Evolutionary conservation across 768 basidiomycete genomes (phyloP).

Genomic region (Lactarius evosmus): DNA sequence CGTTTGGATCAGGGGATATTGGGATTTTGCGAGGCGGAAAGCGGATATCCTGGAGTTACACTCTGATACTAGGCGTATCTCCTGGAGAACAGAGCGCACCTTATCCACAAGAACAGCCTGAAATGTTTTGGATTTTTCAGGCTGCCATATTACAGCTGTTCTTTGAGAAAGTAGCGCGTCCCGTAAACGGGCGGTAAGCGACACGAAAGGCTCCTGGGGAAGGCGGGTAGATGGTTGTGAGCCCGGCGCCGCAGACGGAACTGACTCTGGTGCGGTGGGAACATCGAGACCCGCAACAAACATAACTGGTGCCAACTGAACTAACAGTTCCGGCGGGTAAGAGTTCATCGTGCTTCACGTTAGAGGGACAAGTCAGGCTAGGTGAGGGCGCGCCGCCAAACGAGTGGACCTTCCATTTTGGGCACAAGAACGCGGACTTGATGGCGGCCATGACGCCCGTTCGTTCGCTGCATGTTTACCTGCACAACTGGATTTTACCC

Average conservation of each 20-base stretch:
- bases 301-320: slow-evolving; percentile 91
- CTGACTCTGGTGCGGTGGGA: slow-evolving; percentile 24
- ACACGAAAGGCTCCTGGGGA: slow-evolving; percentile 57
- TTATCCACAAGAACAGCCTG: slow-evolving; percentile 84
- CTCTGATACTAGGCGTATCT: background rate
- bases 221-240: slow-evolving; percentile 32
- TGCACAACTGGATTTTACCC: no score
- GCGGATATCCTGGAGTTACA: slow-evolving; percentile 50
- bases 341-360: slow-evolving; percentile 67
- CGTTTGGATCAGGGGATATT: slow-evolving; percentile 53
- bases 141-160: slow-evolving; percentile 67
- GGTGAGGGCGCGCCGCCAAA: background rate
- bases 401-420: background rate
- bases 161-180: slow-evolving; percentile 64
- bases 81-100: slow-evolving; percentile 33
- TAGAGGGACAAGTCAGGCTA: background rate
- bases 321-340: slow-evolving; percentile 84
- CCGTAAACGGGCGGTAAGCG: slow-evolving; percentile 60
- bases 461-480: no score
- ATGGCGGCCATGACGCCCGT: no score
- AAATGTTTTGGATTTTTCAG: slow-evolving; percentile 70
- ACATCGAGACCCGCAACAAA: slow-evolving; percentile 83
- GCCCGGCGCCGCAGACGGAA: slow-evolving; percentile 28
- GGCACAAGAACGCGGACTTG: no score
- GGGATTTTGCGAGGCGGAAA: slow-evolving; percentile 84